A percentile compares a stretch with the other conserved stretches of the same genome.
Conservation (phyloP, 2,329 filamentous ascomycete genomes). For the Fusarium circinatum region DNA sequence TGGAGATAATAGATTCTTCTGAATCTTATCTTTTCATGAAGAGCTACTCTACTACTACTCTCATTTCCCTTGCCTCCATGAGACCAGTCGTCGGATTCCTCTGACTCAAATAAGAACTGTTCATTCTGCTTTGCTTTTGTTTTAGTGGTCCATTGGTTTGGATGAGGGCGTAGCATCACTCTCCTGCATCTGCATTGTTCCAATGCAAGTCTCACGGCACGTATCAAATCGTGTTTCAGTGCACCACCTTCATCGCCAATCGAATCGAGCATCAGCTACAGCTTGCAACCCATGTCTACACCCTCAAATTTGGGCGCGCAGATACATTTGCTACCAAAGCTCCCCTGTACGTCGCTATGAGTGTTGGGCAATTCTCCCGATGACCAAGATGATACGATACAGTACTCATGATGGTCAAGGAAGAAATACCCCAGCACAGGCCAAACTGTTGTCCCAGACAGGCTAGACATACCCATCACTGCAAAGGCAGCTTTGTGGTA, state of each 20-base stretch:
- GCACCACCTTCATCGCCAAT: constrained; percentile 8
- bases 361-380: not conserved
- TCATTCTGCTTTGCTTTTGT: not conserved
- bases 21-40: not conserved
- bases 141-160: not conserved
- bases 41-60: not conserved
- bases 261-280: constrained; percentile 2
- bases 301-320: not conserved
- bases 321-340: not conserved
- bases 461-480: not conserved
- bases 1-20: not conserved
- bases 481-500: not conserved
- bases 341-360: not conserved
- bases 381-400: not conserved
- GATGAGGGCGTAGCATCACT: not conserved
- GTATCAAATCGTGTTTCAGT: constrained; percentile 26
- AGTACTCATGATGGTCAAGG: not conserved
- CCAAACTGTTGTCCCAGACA: not conserved
- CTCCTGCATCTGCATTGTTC: not conserved
- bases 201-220: constrained; percentile 21
- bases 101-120: not conserved
- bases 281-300: not conserved
- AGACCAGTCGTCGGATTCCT: not conserved
- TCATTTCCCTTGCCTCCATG: not conserved
- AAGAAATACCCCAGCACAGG: not conserved